These are phyloP conservation scores for Taiozyma sp. DNA, from an alignment of 1,139 yeast genomes.

Conservation along the genomic window DNA sequence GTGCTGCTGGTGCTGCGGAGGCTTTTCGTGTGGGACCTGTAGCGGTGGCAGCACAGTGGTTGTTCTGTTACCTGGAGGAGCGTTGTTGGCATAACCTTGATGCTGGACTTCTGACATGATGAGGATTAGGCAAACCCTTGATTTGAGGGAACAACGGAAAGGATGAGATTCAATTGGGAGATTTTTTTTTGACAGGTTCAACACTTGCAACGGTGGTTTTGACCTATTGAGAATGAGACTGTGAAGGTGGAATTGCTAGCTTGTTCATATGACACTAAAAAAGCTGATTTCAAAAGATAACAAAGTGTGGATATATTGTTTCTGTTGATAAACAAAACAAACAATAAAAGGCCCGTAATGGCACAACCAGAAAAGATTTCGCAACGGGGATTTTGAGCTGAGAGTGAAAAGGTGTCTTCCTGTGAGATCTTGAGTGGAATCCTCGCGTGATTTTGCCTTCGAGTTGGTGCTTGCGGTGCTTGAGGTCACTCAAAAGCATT, in stretches of 20 bases:
- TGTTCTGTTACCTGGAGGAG: background rate
- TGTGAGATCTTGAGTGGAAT: too few species aligned
- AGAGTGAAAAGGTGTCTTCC: too few species aligned
- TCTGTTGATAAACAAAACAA: background rate
- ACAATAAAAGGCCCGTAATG: background rate
- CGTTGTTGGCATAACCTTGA: constrained; percentile 3
- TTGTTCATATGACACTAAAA: background rate
- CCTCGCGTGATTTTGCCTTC: too few species aligned
- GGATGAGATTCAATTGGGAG: too few species aligned
- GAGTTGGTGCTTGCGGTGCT: too few species aligned
- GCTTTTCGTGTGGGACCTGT: constrained; percentile 1
- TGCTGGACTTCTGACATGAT: constrained; percentile 9
- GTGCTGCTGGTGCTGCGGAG: constrained; percentile 1
- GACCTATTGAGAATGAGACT: background rate
- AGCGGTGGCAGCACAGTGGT: background rate
- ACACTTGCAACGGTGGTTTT: background rate
- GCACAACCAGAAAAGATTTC: background rate
- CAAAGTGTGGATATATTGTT: background rate
- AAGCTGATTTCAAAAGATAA: background rate
- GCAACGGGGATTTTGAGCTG: too few species aligned
- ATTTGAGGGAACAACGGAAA: background rate
- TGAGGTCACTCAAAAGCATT: background rate
- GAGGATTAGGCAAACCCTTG: background rate
- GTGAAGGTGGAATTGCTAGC: background rate
- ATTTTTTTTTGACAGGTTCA: background rate